A percentile compares a stretch with the other conserved stretches of the same genome.
Evolutionary conservation across 495 filamentous ascomycete genomes (phyloP).

Genomic region (Aspergillus conjunctus): DNA sequence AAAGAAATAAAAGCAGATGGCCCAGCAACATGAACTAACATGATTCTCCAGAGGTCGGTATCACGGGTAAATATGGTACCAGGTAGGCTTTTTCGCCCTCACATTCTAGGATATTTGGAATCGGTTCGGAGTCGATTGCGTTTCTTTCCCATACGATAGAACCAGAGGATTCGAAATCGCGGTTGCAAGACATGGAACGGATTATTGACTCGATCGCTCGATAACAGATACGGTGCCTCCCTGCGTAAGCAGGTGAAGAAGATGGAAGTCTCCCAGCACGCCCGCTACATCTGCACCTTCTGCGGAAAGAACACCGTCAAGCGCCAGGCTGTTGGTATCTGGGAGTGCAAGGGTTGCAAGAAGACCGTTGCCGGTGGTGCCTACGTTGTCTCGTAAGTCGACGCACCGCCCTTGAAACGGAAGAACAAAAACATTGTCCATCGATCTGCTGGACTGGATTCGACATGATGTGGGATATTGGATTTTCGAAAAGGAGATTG

Average conservation of each 20-base stretch:
- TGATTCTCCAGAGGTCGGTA: constrained; percentile 71
- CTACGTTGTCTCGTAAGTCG: constrained; percentile 92
- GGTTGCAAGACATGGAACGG: constrained; percentile 19
- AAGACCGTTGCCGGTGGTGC: constrained; percentile 96
- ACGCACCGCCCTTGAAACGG: constrained; percentile 4
- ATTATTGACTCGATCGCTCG: constrained; percentile 34
- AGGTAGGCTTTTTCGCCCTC: constrained; percentile 52
- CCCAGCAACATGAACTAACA: constrained; percentile 35
- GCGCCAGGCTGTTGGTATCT: constrained; percentile 91
- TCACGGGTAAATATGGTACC: constrained; percentile 71
- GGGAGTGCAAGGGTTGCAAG: constrained; percentile 90
- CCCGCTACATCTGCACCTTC: constrained; percentile 84
- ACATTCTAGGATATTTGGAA: constrained; percentile 22
- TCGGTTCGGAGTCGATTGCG: constrained; percentile 31
- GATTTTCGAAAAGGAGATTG: constrained; percentile 13
- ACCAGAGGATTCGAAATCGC: constrained; percentile 18
- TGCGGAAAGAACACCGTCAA: constrained; percentile 96
- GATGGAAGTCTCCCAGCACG: constrained; percentile 98
- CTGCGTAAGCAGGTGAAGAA: constrained; percentile 99
- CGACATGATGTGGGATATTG: background rate
- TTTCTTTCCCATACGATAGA: constrained; percentile 22
- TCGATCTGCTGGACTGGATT: background rate
- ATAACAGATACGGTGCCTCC: constrained; percentile 90
- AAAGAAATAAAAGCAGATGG: constrained; percentile 10
- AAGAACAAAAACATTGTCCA: background rate